phyloP scores from a whole-genome alignment of 2,329 filamentous ascomycete species.

The Neurospora sp. region DNA sequence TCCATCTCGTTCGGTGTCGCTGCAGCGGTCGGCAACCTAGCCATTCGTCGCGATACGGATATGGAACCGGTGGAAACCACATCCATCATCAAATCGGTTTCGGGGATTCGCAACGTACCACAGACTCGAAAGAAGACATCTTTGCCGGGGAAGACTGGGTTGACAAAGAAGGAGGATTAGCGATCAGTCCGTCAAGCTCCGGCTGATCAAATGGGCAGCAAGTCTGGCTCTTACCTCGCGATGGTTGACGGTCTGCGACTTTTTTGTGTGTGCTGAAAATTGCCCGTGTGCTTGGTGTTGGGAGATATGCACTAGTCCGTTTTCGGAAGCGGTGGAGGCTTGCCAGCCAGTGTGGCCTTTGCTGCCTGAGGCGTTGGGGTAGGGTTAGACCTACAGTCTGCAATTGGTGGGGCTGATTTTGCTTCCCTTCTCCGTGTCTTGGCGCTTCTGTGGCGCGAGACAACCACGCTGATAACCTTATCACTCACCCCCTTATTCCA shows the following conservation, averaged over 20 bases:
- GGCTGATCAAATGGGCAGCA: slow-evolving; percentile 19
- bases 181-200: slow-evolving; percentile 20
- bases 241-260: slow-evolving; percentile 19
- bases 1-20: neutral
- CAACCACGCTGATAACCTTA: neutral
- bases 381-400: slow-evolving; percentile 20
- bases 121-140: slow-evolving; percentile 24
- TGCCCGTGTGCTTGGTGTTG: slow-evolving; percentile 17
- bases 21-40: neutral
- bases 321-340: slow-evolving; percentile 11
- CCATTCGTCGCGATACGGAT: neutral
- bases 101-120: slow-evolving; percentile 15
- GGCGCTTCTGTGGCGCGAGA: neutral
- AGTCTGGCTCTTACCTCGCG: slow-evolving; percentile 21
- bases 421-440: neutral
- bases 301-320: slow-evolving; percentile 14
- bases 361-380: slow-evolving; percentile 18
- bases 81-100: neutral
- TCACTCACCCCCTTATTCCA: neutral
- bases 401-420: slow-evolving; percentile 8
- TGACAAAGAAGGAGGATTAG: slow-evolving; percentile 15
- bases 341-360: slow-evolving; percentile 9
- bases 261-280: slow-evolving; percentile 22
- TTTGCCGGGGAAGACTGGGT: slow-evolving; percentile 19
- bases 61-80: neutral